phyloP scores from a whole-genome alignment of 2,329 filamentous ascomycete genomes.

The Pseudocercospora pini-densiflorae region DNA sequence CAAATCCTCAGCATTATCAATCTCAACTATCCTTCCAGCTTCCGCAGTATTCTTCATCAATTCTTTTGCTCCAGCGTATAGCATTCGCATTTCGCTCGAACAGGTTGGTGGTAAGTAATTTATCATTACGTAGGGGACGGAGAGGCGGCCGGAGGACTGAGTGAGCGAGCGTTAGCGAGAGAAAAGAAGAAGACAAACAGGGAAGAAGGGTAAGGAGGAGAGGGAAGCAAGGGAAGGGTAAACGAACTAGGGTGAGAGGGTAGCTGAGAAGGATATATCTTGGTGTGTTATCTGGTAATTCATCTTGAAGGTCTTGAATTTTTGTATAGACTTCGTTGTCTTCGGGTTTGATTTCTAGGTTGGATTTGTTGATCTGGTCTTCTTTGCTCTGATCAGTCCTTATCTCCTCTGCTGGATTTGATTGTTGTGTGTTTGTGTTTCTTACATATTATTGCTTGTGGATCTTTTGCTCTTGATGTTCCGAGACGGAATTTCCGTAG shows the following conservation, averaged over 20 bases:
- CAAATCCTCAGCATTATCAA: constrained; percentile 79
- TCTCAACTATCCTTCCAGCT: constrained; percentile 84
- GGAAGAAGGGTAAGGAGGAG: no score
- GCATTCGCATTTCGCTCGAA: constrained; percentile 85
- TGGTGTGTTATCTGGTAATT: constrained; percentile 89
- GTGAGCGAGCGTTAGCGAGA: neutral
- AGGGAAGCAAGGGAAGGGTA: constrained; percentile 12
- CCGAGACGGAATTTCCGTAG: constrained; percentile 93
- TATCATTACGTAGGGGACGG: constrained; percentile 90
- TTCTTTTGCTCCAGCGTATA: constrained; percentile 95
- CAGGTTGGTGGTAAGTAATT: constrained; percentile 95
- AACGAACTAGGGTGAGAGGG: constrained; percentile 77
- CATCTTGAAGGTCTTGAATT: constrained; percentile 80
- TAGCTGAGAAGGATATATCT: constrained; percentile 91
- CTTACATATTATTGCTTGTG: constrained; percentile 95
- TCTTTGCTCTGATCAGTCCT: constrained; percentile 29
- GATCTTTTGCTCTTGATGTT: constrained; percentile 82
- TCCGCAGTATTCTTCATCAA: constrained; percentile 92
- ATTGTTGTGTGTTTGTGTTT: neutral
- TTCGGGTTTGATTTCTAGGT: constrained; percentile 83
- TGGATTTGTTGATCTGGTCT: constrained; percentile 91
- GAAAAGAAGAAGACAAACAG: no score
- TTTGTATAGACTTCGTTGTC: constrained; percentile 81
- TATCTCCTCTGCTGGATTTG: neutral
- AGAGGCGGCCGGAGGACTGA: constrained; percentile 78